Percentiles rank a stretch among this genome's conserved stretches.
Conservation (phyloP, 805 yeast genomes). For the Candida jianshihensis region DNA sequence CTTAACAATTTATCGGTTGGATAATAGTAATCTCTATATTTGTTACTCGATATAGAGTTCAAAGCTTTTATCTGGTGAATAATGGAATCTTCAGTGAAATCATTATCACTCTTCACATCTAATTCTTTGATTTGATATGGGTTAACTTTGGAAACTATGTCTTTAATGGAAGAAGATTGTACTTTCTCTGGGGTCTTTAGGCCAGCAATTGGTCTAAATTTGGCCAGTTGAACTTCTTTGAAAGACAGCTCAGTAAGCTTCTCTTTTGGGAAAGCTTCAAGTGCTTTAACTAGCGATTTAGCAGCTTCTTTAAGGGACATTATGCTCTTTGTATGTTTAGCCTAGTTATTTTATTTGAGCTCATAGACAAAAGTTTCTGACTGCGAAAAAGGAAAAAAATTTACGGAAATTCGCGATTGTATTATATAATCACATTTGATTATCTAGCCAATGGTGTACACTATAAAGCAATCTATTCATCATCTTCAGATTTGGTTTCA, state of each 20-base stretch:
- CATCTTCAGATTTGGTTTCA: constrained; percentile 53
- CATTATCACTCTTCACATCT: constrained; percentile 38
- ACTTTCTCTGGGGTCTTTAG: constrained; percentile 33
- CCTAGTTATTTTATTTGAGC: too few species aligned
- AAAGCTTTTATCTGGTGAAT: constrained; percentile 52
- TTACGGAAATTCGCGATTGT: not conserved
- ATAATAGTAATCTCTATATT: constrained; percentile 56
- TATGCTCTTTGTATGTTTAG: too few species aligned
- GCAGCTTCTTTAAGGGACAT: constrained; percentile 37
- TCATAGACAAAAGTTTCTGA: not conserved
- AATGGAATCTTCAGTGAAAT: constrained; percentile 39
- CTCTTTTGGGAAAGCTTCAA: constrained; percentile 64
- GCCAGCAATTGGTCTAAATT: constrained; percentile 48
- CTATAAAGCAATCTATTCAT: constrained; percentile 18
- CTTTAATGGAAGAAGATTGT: constrained; percentile 30
- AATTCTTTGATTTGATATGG: constrained; percentile 36
- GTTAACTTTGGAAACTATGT: constrained; percentile 39
- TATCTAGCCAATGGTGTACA: too few species aligned
- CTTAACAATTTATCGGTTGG: constrained; percentile 57
- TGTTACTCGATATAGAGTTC: constrained; percentile 49
- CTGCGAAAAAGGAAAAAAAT: too few species aligned
- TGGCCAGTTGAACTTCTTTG: constrained; percentile 56
- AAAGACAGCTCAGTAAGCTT: constrained; percentile 63
- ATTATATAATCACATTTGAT: too few species aligned
- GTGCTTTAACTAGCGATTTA: constrained; percentile 46